A percentile compares a stretch with the other conserved stretches of the same genome.
phyloP scores from a whole-genome alignment of 495 filamentous ascomycete species.

The Hyphodiscus hymeniophilus region DNA sequence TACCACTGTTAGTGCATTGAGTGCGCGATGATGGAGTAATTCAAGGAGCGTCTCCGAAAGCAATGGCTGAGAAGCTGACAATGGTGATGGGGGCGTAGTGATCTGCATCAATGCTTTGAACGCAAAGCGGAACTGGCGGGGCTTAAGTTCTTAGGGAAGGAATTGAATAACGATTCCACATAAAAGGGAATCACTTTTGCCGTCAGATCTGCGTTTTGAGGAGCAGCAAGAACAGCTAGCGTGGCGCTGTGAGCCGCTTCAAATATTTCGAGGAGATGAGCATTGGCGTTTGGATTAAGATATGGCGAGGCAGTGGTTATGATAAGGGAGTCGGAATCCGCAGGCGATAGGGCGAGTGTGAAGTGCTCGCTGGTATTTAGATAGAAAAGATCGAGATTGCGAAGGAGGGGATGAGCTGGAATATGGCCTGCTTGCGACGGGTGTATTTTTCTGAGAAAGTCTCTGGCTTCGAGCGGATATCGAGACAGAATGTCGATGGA shows the following conservation, averaged over 20 bases:
- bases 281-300: conserved; percentile 56
- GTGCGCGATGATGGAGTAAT: conserved; percentile 61
- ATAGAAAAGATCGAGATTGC: conserved; percentile 83
- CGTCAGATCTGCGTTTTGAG: conserved; percentile 63
- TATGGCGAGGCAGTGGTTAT: conserved; percentile 70
- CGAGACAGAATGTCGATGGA: conserved; percentile 82
- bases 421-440: conserved; percentile 53
- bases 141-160: conserved; percentile 78
- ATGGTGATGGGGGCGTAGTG: conserved; percentile 69
- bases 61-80: conserved; percentile 62
- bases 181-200: conserved; percentile 76
- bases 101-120: conserved; percentile 86
- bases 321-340: conserved; percentile 62
- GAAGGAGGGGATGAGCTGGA: conserved; percentile 65
- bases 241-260: conserved; percentile 87
- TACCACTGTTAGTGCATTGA: conserved; percentile 40
- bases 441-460: conserved; percentile 60
- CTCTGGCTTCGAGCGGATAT: conserved; percentile 59
- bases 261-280: conserved; percentile 65
- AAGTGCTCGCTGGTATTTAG: conserved; percentile 87
- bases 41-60: conserved; percentile 76
- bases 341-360: conserved; percentile 55
- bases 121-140: conserved; percentile 85
- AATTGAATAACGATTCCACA: conserved; percentile 70
- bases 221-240: conserved; percentile 73